Evolutionary conservation across 2,329 filamentous ascomycete genomes (phyloP), one percentile per base, ranked within the genome.

Genomic region (Cladosporium sphaerospermum): DNA sequence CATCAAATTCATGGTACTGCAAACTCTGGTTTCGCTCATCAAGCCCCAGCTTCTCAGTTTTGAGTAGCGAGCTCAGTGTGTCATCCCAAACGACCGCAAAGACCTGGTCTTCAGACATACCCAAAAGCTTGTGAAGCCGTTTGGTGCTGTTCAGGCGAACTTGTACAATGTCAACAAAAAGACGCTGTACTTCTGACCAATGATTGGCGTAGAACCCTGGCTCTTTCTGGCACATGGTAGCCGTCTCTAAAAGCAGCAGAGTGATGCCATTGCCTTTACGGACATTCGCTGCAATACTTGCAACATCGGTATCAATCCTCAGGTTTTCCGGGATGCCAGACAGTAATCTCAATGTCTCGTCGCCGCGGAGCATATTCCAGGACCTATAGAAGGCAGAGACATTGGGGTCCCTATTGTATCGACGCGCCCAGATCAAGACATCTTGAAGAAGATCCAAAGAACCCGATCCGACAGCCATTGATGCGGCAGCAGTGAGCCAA

Each of bases 401-500:
- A n/a, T 63, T 45, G 6, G 67, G 63, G 59, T 74, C 72, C 19
- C 65, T 65, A n/a, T 68, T 59, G 52, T 66, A 73, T 2, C 68
- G 62, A 6, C 62, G 66, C 1, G 65, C 58, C 71, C 71, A 74
- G 2, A 62, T 33, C 2, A 71, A 34, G 1, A 64, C 62, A 5
- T 69, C 61, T 16, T 57, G 59, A 16, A 65, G 64, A 1, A 71
- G 13, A 1, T 62, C 54, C 1, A 69, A 50, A 9, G 63, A 69
- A 2, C 66, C 64, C 44, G 65, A 71, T 13, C 8, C n/a, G 6
- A 51, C 48, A 8, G 48, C 40, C 32, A 44, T 43, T 13, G 28
- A 16, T 4, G 11, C 40, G 11, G 48, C 16, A 19, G 31, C 48
- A 11, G 18, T 51, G 9, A 18, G 32, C 32, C 48, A 44, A 5